Base-by-base conservation (phyloP, 495 filamentous ascomycete species). In the Lentithecium fluviatile region DNA sequence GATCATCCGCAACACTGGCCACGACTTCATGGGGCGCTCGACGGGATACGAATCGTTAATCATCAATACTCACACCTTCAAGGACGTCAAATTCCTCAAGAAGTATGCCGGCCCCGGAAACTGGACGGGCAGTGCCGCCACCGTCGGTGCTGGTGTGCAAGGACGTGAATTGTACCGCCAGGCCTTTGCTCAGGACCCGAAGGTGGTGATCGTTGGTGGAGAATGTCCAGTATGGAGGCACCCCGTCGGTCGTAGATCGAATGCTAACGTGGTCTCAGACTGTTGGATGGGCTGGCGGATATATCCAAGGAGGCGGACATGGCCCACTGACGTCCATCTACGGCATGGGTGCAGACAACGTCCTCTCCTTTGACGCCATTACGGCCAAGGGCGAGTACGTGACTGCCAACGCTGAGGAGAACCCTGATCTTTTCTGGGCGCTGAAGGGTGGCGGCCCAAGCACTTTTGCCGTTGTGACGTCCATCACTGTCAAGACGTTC, bases 101-200 rank as follows among this genome's bases (percentile, higher is more conserved):
- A 42, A 56, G 17, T 80, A 76, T 61, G 50, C 34, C 15, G 64
- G 64, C 3, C 58, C 58, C 20, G 64, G 64, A 26, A 65, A 72
- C 21, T 82, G 80, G 51, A 71, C 45, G 2, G 79, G 78, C 8
- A 68, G 75, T 1, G 77, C 77, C 15, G 73, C 81, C 12, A 80
- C 73, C 0, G 71, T 81, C 19, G 79, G 78, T 0, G 74, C 79
- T 1, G 80, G 80, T 38, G 75, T 81, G 29, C 78, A 81, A 52
- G 75, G 69, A 6, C 68, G 70, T 17, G 64, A 73, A 19, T 64
- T 79, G 1, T 79, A 78, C 72, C 64, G 71, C 68, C 55, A 63
- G 10, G 23, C 37, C 6, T 46, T 59, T 26, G 49, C 52, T 6
- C 42, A 47, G 12, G 1, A 15, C 26, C 64, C 64, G 4, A 34